These are phyloP conservation scores for Erigeron canadensis DNA, from an alignment of 129 eudicot genomes.

Conservation along the genomic window DNA sequence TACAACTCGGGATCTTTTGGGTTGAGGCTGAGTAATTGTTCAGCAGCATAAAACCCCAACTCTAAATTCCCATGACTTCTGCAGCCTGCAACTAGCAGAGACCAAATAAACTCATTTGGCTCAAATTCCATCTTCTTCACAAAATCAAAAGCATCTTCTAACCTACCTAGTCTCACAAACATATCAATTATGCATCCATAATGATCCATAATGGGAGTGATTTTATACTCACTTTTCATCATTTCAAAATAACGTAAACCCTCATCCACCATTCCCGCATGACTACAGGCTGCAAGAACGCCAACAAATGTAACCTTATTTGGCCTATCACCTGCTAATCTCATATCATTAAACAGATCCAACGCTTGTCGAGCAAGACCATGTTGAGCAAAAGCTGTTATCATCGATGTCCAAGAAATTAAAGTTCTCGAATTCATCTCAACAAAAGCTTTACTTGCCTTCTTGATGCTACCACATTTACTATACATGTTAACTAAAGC, in stretches of 20 bases:
- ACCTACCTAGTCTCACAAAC: constrained; percentile 76
- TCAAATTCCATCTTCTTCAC: constrained; percentile 60
- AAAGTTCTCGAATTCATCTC: constrained; percentile 75
- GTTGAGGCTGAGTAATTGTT: constrained; percentile 55
- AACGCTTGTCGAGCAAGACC: constrained; percentile 63
- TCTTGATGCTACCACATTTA: constrained; percentile 77
- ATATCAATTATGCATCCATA: constrained; percentile 74
- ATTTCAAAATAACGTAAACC: constrained; percentile 62
- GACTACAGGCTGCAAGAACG: constrained; percentile 87
- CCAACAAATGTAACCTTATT: constrained; percentile 77
- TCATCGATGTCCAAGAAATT: constrained; percentile 95
- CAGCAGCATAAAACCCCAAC: constrained; percentile 71
- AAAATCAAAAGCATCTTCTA: constrained; percentile 85
- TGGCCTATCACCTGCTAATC: constrained; percentile 68
- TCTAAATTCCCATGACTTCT: constrained; percentile 74
- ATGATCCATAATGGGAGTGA: constrained; percentile 76
- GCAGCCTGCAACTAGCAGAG: constrained; percentile 78
- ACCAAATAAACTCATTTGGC: constrained; percentile 77
- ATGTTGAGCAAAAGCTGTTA: constrained; percentile 73
- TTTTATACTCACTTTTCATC: constrained; percentile 77
- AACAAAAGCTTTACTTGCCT: constrained; percentile 72
- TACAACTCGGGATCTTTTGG: constrained; percentile 66
- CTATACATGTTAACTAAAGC: constrained; percentile 82
- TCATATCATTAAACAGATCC: constrained; percentile 85
- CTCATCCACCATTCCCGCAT: constrained; percentile 76